Base-by-base conservation (phyloP, 352 stramenopile species). In the Phytophthora fragariae region DNA sequence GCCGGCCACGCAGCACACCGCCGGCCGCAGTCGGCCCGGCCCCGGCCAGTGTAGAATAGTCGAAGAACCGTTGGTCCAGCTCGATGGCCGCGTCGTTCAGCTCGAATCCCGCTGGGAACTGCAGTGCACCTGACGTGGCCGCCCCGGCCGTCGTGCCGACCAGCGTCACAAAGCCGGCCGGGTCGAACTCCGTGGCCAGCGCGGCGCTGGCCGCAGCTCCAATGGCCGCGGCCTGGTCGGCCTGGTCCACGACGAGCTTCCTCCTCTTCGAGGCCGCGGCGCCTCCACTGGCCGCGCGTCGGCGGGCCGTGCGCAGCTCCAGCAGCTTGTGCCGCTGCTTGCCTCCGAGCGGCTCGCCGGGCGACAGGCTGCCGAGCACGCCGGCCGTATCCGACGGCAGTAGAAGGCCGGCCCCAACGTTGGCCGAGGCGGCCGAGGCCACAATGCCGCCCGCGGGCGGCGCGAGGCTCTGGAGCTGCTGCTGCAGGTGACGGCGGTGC, bases 41-140 rank as follows among this genome's bases (percentile, higher is more conserved):
- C 2, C 37, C 50, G 31, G 56, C 41, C 33, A 62, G 11, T 4
- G 56, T 52, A 1, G 56, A 19, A 37, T 75, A 37, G 63, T 61
- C 14, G 39, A 91, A 88, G 44, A 91, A 83, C 7, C 85, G 72
- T 49, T 83, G 83, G 55, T 92, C 81, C 29, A 80, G 29, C 55
- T 93, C 85, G 50, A 92, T 83, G 2, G 63, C 59, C 0, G 72
- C 65, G 17, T 91, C 84, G 21, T 68, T 69, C 10, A 92, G 62
- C 53, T 91, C 84, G 50, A 93, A 89, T 12, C 75, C 75, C 11
- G 74, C 71, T 1, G 85, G 83, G 56, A 93, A 93, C 31, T 88
- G 81, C 21, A 93, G 58, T 0, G 75, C 80, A 9, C 68, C 69
- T 1, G 68, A 73, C 10, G 55, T 72, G 17, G 60, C 19, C 33